A percentile compares a stretch with the other conserved stretches of the same genome.
These are phyloP conservation scores for Pythium guiyangense DNA, from an alignment of 352 stramenopile genomes.

Conservation along the genomic window DNA sequence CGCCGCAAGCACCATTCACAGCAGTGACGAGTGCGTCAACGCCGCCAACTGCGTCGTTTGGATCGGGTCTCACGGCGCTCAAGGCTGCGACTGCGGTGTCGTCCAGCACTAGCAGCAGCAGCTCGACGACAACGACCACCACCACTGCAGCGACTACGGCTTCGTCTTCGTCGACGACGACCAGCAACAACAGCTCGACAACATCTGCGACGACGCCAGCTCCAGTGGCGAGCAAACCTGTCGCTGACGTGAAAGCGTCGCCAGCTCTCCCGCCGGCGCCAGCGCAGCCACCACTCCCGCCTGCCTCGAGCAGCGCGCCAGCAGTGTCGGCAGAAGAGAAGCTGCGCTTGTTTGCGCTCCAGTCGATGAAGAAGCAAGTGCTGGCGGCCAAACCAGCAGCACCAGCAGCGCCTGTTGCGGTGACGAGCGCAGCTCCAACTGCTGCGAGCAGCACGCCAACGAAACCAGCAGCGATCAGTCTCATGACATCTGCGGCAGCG, in stretches of 20 bases:
- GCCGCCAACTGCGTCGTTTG: neutral
- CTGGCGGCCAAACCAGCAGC: conserved; percentile 7
- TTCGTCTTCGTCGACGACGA: too few species aligned
- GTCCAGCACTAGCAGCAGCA: neutral
- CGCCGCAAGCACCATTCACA: neutral
- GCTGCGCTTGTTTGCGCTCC: conserved; percentile 53
- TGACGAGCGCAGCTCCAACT: neutral
- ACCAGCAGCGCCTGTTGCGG: neutral
- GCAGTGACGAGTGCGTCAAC: neutral
- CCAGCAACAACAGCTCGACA: too few species aligned
- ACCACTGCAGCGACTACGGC: conserved; percentile 8
- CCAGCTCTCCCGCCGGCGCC: conserved; percentile 11
- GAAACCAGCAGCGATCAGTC: neutral
- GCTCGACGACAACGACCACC: neutral
- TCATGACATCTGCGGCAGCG: neutral
- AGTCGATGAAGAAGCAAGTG: conserved; percentile 70
- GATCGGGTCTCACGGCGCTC: neutral
- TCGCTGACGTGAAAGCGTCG: conserved; percentile 14
- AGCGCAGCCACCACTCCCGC: conserved; percentile 6
- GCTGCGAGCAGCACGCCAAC: conserved; percentile 8
- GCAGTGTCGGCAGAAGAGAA: conserved; percentile 51
- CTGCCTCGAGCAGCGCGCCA: conserved; percentile 10
- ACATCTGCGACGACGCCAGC: neutral
- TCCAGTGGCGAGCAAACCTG: neutral
- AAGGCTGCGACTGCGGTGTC: too few species aligned